phyloP scores from a whole-genome alignment of 202 grass and related monocot genomes.

The Alloteropsis angusta region DNA sequence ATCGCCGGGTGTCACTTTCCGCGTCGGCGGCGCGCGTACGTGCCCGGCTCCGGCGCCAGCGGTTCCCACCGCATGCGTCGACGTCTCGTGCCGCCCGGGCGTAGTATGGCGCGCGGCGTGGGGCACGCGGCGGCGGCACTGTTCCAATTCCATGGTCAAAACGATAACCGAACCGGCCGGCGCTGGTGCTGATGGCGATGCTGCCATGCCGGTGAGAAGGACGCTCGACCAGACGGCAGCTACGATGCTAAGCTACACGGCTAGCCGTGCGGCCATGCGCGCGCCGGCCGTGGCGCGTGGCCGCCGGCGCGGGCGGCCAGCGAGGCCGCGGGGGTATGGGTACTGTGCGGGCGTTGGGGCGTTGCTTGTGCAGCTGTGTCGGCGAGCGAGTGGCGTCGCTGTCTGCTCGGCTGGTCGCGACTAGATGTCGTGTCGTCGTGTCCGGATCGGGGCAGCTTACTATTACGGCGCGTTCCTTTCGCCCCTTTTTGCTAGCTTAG shows the following conservation, averaged over 20 bases:
- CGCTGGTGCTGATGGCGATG: not conserved
- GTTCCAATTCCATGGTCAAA: not conserved
- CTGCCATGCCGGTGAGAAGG: not conserved
- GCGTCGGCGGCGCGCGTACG: not conserved
- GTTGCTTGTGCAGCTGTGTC: not conserved
- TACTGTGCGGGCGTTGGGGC: not conserved
- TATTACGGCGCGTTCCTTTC: not conserved
- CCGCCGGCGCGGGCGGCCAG: not conserved
- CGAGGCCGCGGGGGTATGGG: not conserved
- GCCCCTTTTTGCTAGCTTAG: not conserved
- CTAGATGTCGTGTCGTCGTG: slow-evolving; percentile 15
- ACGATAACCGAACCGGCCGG: not conserved
- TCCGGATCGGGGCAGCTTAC: not conserved
- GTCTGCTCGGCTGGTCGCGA: slow-evolving; percentile 1
- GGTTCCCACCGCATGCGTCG: not conserved
- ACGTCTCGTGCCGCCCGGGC: not conserved
- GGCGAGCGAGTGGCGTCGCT: slow-evolving; percentile 10
- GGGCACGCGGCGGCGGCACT: not conserved
- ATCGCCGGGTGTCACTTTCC: not conserved
- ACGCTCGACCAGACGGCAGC: not conserved
- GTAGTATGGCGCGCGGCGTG: too few species aligned
- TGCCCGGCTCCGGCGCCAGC: not conserved
- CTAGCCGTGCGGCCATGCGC: not conserved
- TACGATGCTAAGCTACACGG: not conserved
- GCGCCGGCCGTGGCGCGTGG: too few species aligned